phyloP scores from a whole-genome alignment of 129 eudicot species.

The Glebionis coronaria region DNA sequence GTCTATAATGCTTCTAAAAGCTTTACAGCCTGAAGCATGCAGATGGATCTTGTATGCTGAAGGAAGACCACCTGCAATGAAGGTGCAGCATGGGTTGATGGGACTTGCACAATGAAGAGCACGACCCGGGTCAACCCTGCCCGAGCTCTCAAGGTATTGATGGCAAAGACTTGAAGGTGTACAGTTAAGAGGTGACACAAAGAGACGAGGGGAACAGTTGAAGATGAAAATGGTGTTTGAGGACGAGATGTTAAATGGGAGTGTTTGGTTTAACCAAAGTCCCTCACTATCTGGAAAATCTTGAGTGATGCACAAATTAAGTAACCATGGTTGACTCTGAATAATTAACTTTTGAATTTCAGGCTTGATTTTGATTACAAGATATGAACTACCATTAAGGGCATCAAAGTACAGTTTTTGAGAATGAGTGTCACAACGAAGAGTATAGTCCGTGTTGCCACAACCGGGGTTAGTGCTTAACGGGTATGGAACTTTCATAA shows the following conservation, averaged over 20 bases:
- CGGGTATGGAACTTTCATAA: constrained; percentile 53
- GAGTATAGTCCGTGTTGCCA: constrained; percentile 44
- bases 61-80: constrained; percentile 65
- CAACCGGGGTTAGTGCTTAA: constrained; percentile 51
- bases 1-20: constrained; percentile 56
- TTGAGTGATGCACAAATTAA: constrained; percentile 40
- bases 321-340: constrained; percentile 52
- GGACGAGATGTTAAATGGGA: constrained; percentile 58
- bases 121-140: constrained; percentile 34
- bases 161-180: constrained; percentile 61
- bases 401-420: constrained; percentile 52
- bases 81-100: constrained; percentile 51
- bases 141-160: constrained; percentile 42
- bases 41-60: constrained; percentile 65
- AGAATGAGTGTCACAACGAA: constrained; percentile 43
- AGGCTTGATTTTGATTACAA: constrained; percentile 32
- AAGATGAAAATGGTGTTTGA: constrained; percentile 54
- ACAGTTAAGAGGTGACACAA: constrained; percentile 63
- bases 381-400: constrained; percentile 55
- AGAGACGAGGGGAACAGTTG: constrained; percentile 56
- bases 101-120: constrained; percentile 42
- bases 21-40: constrained; percentile 55
- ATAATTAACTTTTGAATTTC: constrained; percentile 41
- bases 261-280: constrained; percentile 55
- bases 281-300: constrained; percentile 58